Conservation (phyloP, 805 yeast genomes). For the Komagataella populi region DNA sequence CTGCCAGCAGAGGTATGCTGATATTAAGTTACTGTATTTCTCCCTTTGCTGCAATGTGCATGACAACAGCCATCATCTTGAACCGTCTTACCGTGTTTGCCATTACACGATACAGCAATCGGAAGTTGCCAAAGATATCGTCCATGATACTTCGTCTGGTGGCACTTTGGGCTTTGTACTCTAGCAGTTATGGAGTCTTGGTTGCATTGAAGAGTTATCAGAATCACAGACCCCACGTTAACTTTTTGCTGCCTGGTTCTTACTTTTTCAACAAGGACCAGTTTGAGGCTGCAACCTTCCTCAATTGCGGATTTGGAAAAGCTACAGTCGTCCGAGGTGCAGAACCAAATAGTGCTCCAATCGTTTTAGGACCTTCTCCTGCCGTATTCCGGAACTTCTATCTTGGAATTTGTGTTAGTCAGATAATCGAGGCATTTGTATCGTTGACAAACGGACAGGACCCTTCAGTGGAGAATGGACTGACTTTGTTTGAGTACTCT, state of each 20-base stretch:
- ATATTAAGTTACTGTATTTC: conserved; percentile 35
- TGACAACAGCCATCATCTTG: conserved; percentile 41
- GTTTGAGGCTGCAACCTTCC: background rate
- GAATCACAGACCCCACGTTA: conserved; percentile 3
- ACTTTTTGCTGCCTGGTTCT: conserved; percentile 1
- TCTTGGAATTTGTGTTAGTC: conserved; percentile 42
- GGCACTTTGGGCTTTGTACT: conserved; percentile 19
- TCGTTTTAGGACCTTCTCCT: conserved; percentile 31
- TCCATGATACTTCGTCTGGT: conserved; percentile 21
- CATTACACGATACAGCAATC: conserved; percentile 26
- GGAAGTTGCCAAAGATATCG: conserved; percentile 17
- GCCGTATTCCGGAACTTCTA: conserved; percentile 45
- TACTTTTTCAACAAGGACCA: background rate
- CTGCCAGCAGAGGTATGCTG: conserved; percentile 20
- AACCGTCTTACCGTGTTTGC: conserved; percentile 50
- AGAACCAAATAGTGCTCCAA: conserved; percentile 1
- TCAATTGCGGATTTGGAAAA: conserved; percentile 12
- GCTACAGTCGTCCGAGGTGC: conserved; percentile 5
- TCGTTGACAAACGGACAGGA: conserved; percentile 40
- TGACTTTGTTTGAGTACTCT: conserved; percentile 66
- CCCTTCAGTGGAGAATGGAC: conserved; percentile 52
- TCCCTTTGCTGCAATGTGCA: conserved; percentile 37
- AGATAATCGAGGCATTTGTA: conserved; percentile 53
- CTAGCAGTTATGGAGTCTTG: conserved; percentile 22
- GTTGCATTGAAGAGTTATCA: conserved; percentile 14